phyloP scores from a whole-genome alignment of 2,329 filamentous ascomycete species.

The Fusarium euwallaceae region DNA sequence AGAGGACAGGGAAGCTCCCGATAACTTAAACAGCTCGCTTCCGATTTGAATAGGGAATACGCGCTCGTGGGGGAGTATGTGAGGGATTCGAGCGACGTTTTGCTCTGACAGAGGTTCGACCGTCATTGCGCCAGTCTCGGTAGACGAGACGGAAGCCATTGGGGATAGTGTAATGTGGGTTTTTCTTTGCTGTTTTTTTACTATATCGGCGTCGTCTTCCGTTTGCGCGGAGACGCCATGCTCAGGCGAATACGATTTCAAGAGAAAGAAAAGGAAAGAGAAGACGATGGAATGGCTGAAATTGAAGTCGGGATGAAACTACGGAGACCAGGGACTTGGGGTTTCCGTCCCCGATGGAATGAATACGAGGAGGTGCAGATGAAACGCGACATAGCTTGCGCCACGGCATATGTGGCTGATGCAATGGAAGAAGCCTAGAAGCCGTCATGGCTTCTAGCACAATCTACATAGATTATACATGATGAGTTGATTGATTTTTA shows the following conservation, averaged over 20 bases:
- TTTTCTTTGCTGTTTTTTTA: not conserved
- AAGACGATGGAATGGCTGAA: not conserved
- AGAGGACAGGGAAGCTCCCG: slow-evolving; percentile 79
- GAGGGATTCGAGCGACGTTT: slow-evolving; percentile 64
- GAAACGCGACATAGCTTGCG: slow-evolving; percentile 28
- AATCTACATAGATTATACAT: not conserved
- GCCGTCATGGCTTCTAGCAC: not conserved
- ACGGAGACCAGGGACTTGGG: not conserved
- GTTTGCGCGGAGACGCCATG: slow-evolving; percentile 32
- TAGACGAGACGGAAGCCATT: slow-evolving; percentile 48
- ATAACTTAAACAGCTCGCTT: slow-evolving; percentile 78
- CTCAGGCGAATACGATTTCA: slow-evolving; percentile 6
- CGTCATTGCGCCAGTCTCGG: slow-evolving; percentile 41
- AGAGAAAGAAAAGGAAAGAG: slow-evolving; percentile 13
- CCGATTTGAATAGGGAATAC: slow-evolving; percentile 83
- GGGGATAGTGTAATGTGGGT: not conserved
- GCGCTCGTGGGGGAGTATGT: slow-evolving; percentile 75
- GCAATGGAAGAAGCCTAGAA: not conserved
- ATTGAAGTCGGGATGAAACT: slow-evolving; percentile 2
- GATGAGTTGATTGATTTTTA: not conserved
- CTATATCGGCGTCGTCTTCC: slow-evolving; percentile 12
- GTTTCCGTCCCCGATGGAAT: not conserved
- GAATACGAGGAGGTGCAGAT: slow-evolving; percentile 21
- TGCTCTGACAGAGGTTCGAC: slow-evolving; percentile 47
- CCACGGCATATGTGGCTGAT: slow-evolving; percentile 35